Base-by-base conservation (phyloP, 257 asterid species). In the Ehretia macrophylla region DNA sequence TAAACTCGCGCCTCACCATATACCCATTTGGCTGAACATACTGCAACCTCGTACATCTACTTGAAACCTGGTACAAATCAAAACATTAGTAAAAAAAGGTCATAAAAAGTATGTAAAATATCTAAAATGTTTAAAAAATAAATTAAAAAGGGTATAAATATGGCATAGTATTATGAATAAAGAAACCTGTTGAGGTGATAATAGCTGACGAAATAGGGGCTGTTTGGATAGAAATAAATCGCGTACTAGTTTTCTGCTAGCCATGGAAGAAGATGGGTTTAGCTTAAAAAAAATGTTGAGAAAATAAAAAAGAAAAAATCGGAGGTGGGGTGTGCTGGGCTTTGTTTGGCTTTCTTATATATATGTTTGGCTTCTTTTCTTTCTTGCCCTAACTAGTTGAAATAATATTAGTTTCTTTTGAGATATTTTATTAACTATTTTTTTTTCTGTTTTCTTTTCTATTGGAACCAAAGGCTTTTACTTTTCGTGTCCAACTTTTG, bases 191-290 rank as follows among this genome's bases (percentile, higher is more conserved):
- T 50, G 78, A 27, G 86, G 52, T 32, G 65, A 65, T 58, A 78
- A 52, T 50, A 80, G 81, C 60, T 65, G 83, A 23, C 81, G 80
- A 70, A 75, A 49, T 54, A 77, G 14, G 20, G 72, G 77, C 46
- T 75, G 84, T 56, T 63, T 76, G 51, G 85, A 75, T 49, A 80
- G 59, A 49, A 83, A 77, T 17, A 82, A 72, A 75, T 88, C 94
- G 20, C 93, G 79, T 40, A 79, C 82, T 45, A 88, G 67, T 67
- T 83, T 85, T 62, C 86, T 78, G 78, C 79, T 59, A 38, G 87
- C 95, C 96, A 88, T 88, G 27, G 48, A 22, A 59, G 59, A 12
- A 56, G 38, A n/a, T 39, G 14, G 21, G 1, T 48, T 42, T 42
- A 42, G 47, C 47, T 42, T 14, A 51, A 14, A 52, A 49, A 49